Conservation (phyloP, 495 filamentous ascomycete genomes). For the Penicillium dipodomyicola region DNA sequence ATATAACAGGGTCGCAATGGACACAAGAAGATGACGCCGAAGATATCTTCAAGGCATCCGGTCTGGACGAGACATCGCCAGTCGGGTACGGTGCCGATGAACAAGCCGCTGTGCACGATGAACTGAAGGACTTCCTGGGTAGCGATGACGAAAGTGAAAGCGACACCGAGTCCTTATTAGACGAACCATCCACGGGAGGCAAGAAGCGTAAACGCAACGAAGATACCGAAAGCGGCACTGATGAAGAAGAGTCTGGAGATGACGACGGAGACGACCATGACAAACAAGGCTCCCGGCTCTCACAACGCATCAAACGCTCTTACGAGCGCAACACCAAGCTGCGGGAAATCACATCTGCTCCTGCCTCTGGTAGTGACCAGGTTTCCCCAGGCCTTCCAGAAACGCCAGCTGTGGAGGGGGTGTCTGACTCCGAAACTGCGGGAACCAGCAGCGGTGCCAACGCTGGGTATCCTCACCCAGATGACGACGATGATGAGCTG, state of each 20-base stretch:
- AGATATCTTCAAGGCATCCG: conserved; percentile 40
- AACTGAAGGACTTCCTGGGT: conserved; percentile 74
- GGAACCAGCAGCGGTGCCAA: conserved; percentile 16
- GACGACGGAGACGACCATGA: conserved; percentile 38
- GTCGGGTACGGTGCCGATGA: conserved; percentile 49
- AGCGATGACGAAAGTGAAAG: conserved; percentile 60
- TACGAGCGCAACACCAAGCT: conserved; percentile 48
- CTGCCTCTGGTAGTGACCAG: conserved; percentile 24
- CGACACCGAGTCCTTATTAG: conserved; percentile 39
- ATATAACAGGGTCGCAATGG: conserved; percentile 37
- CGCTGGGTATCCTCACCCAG: conserved; percentile 28
- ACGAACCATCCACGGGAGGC: conserved; percentile 26
- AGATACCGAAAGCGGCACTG: conserved; percentile 29
- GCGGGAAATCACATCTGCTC: conserved; percentile 46
- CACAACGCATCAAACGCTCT: conserved; percentile 51
- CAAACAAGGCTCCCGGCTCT: conserved; percentile 37
- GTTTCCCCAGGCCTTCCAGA: conserved; percentile 48
- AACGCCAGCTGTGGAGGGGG: conserved; percentile 52
- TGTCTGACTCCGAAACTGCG: conserved; percentile 28
- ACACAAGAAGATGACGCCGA: conserved; percentile 45
- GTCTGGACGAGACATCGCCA: conserved; percentile 32
- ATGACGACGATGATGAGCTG: conserved; percentile 59
- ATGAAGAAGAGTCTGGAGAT: conserved; percentile 30
- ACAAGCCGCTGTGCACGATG: conserved; percentile 58
- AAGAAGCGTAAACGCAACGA: conserved; percentile 46